A percentile compares a stretch with the other conserved stretches of the same genome.
phyloP scores from a whole-genome alignment of 805 yeast genomes.

The Ogataea naganishii region DNA sequence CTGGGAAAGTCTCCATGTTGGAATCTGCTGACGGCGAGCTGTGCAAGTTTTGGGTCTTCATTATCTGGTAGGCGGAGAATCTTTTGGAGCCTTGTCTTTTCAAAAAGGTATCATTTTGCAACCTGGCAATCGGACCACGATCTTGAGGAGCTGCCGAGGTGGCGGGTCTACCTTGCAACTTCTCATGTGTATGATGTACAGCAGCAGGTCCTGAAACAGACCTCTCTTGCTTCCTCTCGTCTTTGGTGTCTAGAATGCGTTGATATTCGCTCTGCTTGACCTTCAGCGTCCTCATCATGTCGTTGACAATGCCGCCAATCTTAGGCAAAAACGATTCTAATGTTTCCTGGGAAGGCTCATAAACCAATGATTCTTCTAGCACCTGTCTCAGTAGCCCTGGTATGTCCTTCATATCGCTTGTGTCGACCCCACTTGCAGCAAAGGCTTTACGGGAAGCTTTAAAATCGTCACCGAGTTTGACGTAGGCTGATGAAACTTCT shows the following conservation, averaged over 20 bases:
- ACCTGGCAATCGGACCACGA: conserved; percentile 58
- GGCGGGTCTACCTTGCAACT: not conserved
- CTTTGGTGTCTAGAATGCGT: conserved; percentile 4
- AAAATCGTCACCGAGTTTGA: conserved; percentile 88
- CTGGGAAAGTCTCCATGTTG: not conserved
- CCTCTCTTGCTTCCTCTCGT: conserved; percentile 12
- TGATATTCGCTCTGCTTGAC: conserved; percentile 54
- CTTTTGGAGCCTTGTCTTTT: conserved; percentile 92
- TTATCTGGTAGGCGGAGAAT: conserved; percentile 78
- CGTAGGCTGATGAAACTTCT: conserved; percentile 85
- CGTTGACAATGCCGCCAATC: conserved; percentile 79
- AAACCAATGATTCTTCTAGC: conserved; percentile 78
- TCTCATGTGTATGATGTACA: not conserved
- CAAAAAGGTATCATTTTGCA: conserved; percentile 75
- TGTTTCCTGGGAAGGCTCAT: conserved; percentile 75
- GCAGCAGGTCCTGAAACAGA: conserved; percentile 20
- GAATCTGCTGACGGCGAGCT: conserved; percentile 7
- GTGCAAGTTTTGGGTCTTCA: conserved; percentile 11
- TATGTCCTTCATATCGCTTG: conserved; percentile 81
- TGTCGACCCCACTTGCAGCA: conserved; percentile 68
- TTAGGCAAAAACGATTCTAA: conserved; percentile 75
- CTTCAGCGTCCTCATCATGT: conserved; percentile 69
- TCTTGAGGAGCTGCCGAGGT: not conserved
- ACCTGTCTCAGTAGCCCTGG: conserved; percentile 74
- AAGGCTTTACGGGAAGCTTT: conserved; percentile 79